Percentiles rank a stretch among this genome's conserved stretches.
These are phyloP conservation scores for Elaeagnus macrophylla DNA, from an alignment of 306 rosid species.

Conservation along the genomic window DNA sequence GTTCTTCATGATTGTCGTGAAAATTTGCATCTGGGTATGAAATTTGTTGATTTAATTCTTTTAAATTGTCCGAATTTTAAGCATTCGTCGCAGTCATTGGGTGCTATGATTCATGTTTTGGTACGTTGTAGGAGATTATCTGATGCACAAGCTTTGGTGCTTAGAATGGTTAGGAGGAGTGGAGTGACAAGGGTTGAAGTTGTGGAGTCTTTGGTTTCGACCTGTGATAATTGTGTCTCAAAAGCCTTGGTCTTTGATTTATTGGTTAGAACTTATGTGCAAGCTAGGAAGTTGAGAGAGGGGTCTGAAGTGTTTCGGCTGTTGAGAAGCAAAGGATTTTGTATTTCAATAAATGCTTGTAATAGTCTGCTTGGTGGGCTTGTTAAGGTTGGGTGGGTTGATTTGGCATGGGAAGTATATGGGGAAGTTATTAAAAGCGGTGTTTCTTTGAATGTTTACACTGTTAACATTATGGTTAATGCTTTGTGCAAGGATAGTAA, in stretches of 20 bases:
- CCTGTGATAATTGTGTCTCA: constrained; percentile 8
- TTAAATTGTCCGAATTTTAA: constrained; percentile 33
- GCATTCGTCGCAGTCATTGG: constrained; percentile 45
- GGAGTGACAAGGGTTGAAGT: constrained; percentile 59
- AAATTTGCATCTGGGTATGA: constrained; percentile 26
- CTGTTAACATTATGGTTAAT: constrained; percentile 84
- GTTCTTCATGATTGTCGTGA: constrained; percentile 43
- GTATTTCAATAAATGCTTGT: constrained; percentile 57
- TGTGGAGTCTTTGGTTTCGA: constrained; percentile 40
- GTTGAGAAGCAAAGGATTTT: constrained; percentile 39
- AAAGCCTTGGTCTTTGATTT: constrained; percentile 45
- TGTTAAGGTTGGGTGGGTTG: constrained; percentile 75
- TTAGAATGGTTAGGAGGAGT: constrained; percentile 58
- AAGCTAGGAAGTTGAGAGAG: constrained; percentile 74
- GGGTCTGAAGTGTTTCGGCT: constrained; percentile 57
- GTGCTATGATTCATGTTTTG: constrained; percentile 51
- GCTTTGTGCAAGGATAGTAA: constrained; percentile 65
- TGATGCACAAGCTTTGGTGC: constrained; percentile 68
- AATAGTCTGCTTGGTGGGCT: constrained; percentile 74
- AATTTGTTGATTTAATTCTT: constrained; percentile 27
- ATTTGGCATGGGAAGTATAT: constrained; percentile 67
- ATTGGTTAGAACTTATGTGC: constrained; percentile 74
- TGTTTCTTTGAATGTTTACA: constrained; percentile 46
- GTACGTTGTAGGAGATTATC: constrained; percentile 41
- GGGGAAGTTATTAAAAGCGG: constrained; percentile 44